Evolutionary conservation across 2,329 filamentous ascomycete genomes (phyloP), one percentile per base, ranked within the genome.

Genomic region (Zasmidium citrigriseum): DNA sequence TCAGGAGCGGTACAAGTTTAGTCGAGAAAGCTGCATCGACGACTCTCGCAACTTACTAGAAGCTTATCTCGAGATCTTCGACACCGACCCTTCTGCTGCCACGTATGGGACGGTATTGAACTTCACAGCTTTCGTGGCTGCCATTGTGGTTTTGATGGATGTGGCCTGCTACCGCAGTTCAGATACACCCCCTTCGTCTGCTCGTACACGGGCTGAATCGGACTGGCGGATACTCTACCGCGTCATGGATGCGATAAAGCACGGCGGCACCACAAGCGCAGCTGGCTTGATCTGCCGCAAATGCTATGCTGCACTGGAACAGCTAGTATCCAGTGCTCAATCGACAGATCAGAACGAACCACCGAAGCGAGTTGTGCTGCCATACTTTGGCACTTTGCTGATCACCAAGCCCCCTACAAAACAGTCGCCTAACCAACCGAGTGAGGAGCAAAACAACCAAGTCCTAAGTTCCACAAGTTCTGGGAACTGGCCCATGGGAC

Each of bases 51-150:
- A 75, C 53, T 67, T 79, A 29, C 63, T 79, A n/a, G 68, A 70
- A 2, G 66, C 76, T 2, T 79, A 77, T 60, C 64, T 78, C 0
- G 50, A 54, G 22, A 74, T 74, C 11, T 66, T 77, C 0, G 79
- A 78, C 64, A 55, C 41, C 14, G 57, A 62, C 38, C 47, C 29
- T 44, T 24, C 25, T 7, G 52, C 52, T 22, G 49, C 54, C 4
- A 29, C 29, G 9, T 76, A 80, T 57, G 80, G 78, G 70, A 78
- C 78, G 57, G 76, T 76, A 9, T 68, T 77, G 18, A 78, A 80
- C 62, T 80, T 80, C 58, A 73, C 78, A 41, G 78, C 73, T 38
- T 80, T 80, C 66, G 80, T 76, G 1, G 72, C 75, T 4, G 75
- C 77, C 2, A 72, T 78, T 1, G 68, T 80, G 21, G 67, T 80